Evolutionary conservation across 805 yeast genomes (phyloP).

Genomic region (Wilhelminamyces savonicus): DNA sequence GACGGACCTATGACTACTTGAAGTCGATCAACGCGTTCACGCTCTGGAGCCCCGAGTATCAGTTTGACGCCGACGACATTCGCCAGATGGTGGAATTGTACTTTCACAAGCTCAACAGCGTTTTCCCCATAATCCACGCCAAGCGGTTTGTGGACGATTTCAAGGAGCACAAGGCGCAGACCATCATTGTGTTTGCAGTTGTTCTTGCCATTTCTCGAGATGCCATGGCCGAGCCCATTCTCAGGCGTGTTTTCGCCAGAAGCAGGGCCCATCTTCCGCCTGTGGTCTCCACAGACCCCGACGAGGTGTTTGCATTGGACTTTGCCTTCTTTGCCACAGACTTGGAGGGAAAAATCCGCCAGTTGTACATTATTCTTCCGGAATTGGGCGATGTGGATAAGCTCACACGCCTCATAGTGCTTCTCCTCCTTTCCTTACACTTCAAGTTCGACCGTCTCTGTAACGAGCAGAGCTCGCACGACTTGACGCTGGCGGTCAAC

Average conservation of each 20-base stretch:
- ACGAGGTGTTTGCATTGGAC: constrained; percentile 5
- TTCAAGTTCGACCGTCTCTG: constrained; percentile 20
- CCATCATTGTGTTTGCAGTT: constrained; percentile 19
- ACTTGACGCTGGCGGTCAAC: constrained; percentile 22
- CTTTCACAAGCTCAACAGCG: constrained; percentile 25
- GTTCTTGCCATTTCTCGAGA: constrained; percentile 23
- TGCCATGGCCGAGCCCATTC: constrained; percentile 18
- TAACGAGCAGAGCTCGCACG: constrained; percentile 24
- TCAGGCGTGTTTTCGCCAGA: constrained; percentile 13
- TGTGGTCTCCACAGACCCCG: not conserved
- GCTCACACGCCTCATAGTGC: constrained; percentile 15
- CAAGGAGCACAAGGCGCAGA: constrained; percentile 11
- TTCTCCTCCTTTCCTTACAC: constrained; percentile 18
- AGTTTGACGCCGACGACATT: constrained; percentile 12
- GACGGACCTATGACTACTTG: constrained; percentile 17
- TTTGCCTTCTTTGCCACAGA: constrained; percentile 13
- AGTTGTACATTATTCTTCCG: constrained; percentile 18
- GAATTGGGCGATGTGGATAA: constrained; percentile 28
- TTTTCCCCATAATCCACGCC: constrained; percentile 27
- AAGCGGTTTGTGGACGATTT: constrained; percentile 21
- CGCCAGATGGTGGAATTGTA: constrained; percentile 17
- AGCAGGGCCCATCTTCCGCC: constrained; percentile 2
- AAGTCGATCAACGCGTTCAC: constrained; percentile 32
- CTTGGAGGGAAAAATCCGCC: constrained; percentile 28
- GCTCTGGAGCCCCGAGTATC: constrained; percentile 21